Percentiles rank a stretch among this genome's conserved stretches.
Conservation (phyloP, 768 basidiomycete species). For the Pulveroboletus ravenelii region DNA sequence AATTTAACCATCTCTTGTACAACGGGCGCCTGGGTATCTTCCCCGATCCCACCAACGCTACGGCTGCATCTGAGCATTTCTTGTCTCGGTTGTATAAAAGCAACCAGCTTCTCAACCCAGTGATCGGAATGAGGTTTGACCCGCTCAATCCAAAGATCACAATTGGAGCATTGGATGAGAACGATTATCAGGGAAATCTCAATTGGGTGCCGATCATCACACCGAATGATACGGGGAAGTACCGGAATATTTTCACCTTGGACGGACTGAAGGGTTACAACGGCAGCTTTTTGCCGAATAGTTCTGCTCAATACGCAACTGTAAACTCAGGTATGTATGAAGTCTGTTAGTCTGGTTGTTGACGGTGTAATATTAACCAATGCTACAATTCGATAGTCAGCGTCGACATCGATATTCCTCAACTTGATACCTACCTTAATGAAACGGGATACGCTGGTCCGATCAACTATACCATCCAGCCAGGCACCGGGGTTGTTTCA, state of each 20-base stretch:
- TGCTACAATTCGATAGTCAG: not conserved
- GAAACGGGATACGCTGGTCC: conserved; percentile 10
- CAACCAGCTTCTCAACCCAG: conserved; percentile 19
- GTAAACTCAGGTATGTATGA: conserved; percentile 9
- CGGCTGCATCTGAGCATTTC: conserved; percentile 1
- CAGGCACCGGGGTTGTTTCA: not conserved
- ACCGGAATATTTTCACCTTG: conserved; percentile 5
- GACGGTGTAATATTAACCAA: too few species aligned
- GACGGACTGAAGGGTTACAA: conserved; percentile 21
- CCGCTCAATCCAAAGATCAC: not conserved
- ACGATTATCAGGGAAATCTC: conserved; percentile 6
- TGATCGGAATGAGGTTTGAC: conserved; percentile 21
- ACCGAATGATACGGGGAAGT: conserved; percentile 5
- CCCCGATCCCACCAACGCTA: conserved; percentile 18
- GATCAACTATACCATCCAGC: conserved; percentile 8
- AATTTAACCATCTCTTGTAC: conserved; percentile 18
- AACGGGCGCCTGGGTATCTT: conserved; percentile 20
- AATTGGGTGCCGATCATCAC: conserved; percentile 21
- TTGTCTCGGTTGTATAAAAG: conserved; percentile 7
- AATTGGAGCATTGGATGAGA: not conserved
- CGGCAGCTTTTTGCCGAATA: not conserved
- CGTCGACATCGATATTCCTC: conserved; percentile 3
- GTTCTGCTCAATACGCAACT: conserved; percentile 3
- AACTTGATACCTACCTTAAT: conserved; percentile 3
- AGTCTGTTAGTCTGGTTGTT: not conserved